phyloP scores from a whole-genome alignment of 225 moss, liverwort and hornwort species.

The Marchantia paleacea region DNA sequence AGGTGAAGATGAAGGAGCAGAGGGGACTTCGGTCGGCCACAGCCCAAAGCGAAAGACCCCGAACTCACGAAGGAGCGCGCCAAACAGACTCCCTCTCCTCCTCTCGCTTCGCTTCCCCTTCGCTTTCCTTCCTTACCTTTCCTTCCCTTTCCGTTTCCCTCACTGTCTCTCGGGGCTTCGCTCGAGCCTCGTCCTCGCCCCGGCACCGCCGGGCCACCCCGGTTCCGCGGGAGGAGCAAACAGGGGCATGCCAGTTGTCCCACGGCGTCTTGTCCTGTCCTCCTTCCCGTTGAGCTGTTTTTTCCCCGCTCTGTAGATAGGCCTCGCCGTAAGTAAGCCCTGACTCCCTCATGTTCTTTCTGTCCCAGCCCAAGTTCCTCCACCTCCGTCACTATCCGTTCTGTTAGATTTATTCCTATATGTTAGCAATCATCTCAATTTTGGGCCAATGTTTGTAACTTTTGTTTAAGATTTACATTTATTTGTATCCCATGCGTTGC shows the following conservation, averaged over 20 bases:
- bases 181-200: not conserved
- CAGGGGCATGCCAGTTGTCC: constrained; percentile 6
- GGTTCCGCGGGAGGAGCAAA: not conserved
- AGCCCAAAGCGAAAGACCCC: not conserved
- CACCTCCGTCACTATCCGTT: too few species aligned
- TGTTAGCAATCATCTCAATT: too few species aligned
- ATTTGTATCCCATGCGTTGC: too few species aligned
- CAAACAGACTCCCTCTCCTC: not conserved
- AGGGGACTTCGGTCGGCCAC: not conserved
- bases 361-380: not conserved
- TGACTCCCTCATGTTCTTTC: not conserved
- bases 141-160: not conserved
- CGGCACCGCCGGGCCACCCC: too few species aligned
- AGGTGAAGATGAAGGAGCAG: not conserved
- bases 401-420: too few species aligned
- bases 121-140: not conserved
- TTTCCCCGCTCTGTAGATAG: too few species aligned
- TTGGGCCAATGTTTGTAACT: too few species aligned
- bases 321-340: too few species aligned
- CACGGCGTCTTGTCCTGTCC: not conserved
- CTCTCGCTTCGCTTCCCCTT: not conserved
- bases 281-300: constrained; percentile 2
- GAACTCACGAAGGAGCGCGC: not conserved
- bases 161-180: not conserved
- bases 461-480: too few species aligned